Evolutionary conservation across 106 monocot genomes (phyloP), one percentile per base, ranked within the genome.

Genomic region (Acorus gramineus): DNA sequence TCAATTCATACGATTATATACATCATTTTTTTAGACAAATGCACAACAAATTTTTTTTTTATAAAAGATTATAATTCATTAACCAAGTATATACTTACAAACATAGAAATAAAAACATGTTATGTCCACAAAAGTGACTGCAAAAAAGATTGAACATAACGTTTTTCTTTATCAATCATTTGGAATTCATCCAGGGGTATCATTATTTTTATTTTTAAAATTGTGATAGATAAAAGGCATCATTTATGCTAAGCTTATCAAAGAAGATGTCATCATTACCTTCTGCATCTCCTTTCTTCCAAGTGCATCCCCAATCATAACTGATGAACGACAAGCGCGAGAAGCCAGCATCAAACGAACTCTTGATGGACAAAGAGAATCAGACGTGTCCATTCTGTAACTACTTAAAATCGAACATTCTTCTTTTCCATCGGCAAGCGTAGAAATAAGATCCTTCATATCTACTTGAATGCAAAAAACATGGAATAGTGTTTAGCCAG

Each of bases 361-460:
- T 69, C 92, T 92, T 70, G 92, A 85, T 66, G 98, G 98, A 59
- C 98, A 99, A n/a, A 99, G 46, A 64, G 98, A 92, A 81, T 99
- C 98, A 63, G 59, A 61, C 42, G 81, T 78, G 68, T 92, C 87
- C 67, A 80, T 72, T 79, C 77, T 92, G 77, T 86, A 99, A 70
- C 84, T 86, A 63, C 81, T 74, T 13, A 91, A 66, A 52, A 89
- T 78, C 14, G 85, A 74, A 57, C 83, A 89, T 4, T 99, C 98
- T 52, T 73, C 98, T 84, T 89, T 74, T 69, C 71, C 73, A 71
- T 99, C 98, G 69, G 73, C 65, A 60, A 99, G 88, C 44, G 81
- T 72, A 67, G 88, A 77, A 65, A 99, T 92, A 47, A 99, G 85
- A 6, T 92, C 98, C 78, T 92, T 99, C 8, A 99, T 62, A 78